phyloP scores from a whole-genome alignment of 2,329 filamentous ascomycete genomes.

The Aspergillus intermedius region DNA sequence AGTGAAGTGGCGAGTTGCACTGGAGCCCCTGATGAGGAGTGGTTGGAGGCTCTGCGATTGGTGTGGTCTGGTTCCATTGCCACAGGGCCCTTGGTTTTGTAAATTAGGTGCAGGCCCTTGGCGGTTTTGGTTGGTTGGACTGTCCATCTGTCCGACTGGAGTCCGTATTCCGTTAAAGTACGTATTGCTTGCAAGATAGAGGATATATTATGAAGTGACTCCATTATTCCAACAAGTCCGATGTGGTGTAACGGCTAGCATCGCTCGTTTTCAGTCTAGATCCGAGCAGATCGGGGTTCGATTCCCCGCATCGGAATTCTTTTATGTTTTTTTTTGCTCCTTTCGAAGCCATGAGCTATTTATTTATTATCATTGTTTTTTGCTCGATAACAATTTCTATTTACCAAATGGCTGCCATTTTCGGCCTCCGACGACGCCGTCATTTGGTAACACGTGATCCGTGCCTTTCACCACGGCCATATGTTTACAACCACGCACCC shows the following conservation, averaged over 20 bases:
- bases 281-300: constrained; percentile 1
- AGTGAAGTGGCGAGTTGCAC: too few species aligned
- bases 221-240: not conserved
- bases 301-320: not conserved
- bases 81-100: not conserved
- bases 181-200: too few species aligned
- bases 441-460: too few species aligned
- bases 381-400: too few species aligned
- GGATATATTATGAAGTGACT: too few species aligned
- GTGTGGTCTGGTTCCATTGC: not conserved
- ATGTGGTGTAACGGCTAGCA: constrained; percentile 1
- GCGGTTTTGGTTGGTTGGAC: too few species aligned
- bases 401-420: too few species aligned
- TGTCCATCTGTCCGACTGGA: too few species aligned
- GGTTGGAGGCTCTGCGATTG: not conserved
- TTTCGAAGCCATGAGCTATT: not conserved
- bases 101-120: not conserved
- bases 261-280: not conserved
- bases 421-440: too few species aligned
- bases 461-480: too few species aligned
- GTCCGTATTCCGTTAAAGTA: not conserved
- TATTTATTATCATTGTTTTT: too few species aligned
- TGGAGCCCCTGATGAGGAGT: not conserved
- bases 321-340: not conserved
- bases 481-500: too few species aligned